These are phyloP conservation scores for Miscanthus lutarioriparius DNA, from an alignment of 176 grass and related monocot species.

Conservation along the genomic window DNA sequence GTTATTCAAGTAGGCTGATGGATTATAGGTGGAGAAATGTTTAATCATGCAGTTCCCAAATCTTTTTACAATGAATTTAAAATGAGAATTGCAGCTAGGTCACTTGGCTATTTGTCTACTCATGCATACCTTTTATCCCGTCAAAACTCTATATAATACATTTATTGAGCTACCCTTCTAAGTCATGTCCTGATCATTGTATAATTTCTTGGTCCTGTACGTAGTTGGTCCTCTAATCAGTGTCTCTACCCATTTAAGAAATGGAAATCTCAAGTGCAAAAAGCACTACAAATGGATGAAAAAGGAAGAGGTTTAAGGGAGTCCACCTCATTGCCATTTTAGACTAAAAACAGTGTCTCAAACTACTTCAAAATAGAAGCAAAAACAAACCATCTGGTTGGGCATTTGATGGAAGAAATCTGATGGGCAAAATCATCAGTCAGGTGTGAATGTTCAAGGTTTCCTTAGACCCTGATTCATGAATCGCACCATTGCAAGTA, in stretches of 20 bases:
- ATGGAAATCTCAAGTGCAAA: not conserved
- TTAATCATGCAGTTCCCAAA: too few relatives aligned
- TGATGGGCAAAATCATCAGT: not conserved
- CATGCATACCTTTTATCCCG: not conserved
- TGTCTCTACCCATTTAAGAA: not conserved
- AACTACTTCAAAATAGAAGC: not conserved
- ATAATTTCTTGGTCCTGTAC: not conserved
- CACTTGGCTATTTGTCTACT: not conserved
- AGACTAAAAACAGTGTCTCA: not conserved
- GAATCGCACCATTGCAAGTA: not conserved
- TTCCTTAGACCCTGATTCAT: not conserved
- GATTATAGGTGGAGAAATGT: slow-evolving; percentile 3
- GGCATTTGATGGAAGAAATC: not conserved
- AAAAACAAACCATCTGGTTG: not conserved
- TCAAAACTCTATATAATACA: not conserved
- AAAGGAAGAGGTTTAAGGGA: not conserved
- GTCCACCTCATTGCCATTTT: not conserved
- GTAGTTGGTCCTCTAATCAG: not conserved
- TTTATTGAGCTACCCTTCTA: not conserved
- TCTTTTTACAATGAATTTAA: not conserved
- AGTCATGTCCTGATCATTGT: not conserved
- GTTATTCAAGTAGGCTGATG: not conserved
- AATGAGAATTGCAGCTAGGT: not conserved
- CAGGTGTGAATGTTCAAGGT: not conserved
- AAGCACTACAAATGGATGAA: too few relatives aligned